Evolutionary conservation across 148 eudicot species (phyloP), one percentile per base, ranked within the genome.

Genomic region (Amaranthus hypochondriacus): DNA sequence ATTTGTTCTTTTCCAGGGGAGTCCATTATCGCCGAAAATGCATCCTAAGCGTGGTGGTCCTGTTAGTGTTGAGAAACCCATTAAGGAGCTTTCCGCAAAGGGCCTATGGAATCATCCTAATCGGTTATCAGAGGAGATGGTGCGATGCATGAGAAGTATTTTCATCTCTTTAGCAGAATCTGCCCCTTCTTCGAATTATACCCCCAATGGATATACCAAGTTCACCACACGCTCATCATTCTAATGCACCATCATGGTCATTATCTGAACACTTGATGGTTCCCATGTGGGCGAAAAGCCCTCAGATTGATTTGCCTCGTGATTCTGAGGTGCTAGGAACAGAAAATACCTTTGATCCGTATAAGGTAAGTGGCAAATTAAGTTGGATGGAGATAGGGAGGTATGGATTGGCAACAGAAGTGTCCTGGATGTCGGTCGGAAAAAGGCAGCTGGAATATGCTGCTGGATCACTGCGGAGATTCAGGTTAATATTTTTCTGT

Each of bases 341-440:
- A 43, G 83, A 80, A 67, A 68, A 61, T 80, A 75, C 76, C 67
- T 72, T 60, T 54, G 83, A 80, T 48, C 83, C 83, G 48, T 80
- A 80, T 48, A 80, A 72, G 72, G 83, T 72, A 5, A 76, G 54
- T 80, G 83, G 79, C 42, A 80, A 80, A 51, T 65, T 80, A 51
- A 80, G 83, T 52, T 80, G 83, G 83, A 51, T 76, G 56, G 83
- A 80, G 46, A 76, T 80, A 48, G 83, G 83, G 53, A 80, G 79
- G 53, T 80, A 80, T 13, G 79, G 78, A 60, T 61, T 72, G 67
- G 83, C 79, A 5, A 80, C 79, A 52, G 83, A 76, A 80, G 83
- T 80, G n/a, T 80, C 75, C 65, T 80, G 83, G 83, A 80, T 80
- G 83, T 76, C 83, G 6, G 83, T 80, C 48, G 83, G 83, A 47